Evolutionary conservation across 2,329 filamentous ascomycete genomes (phyloP).

Genomic region (Fusarium sp.): DNA sequence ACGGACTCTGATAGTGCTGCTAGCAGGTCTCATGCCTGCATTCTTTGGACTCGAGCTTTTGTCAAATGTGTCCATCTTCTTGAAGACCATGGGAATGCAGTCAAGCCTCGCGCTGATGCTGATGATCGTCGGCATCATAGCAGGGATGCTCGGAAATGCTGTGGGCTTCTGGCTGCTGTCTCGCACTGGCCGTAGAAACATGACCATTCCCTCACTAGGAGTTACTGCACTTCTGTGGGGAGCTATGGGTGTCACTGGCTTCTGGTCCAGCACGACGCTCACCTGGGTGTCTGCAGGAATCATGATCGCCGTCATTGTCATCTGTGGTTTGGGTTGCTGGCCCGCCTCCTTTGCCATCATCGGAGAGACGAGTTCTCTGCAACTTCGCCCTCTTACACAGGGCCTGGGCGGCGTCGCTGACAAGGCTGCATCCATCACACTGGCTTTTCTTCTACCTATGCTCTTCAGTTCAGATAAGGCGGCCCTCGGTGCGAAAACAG

Average conservation of each 20-base stretch:
- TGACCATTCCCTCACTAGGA: slow-evolving; percentile 50
- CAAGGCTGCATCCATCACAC: slow-evolving; percentile 48
- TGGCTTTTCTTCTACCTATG: slow-evolving; percentile 41
- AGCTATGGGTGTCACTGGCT: slow-evolving; percentile 48
- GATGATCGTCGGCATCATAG: slow-evolving; percentile 55
- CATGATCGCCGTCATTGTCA: slow-evolving; percentile 53
- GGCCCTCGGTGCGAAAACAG: slow-evolving; percentile 52
- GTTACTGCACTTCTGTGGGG: slow-evolving; percentile 52
- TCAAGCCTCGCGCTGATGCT: slow-evolving; percentile 52
- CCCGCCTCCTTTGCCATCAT: slow-evolving; percentile 53
- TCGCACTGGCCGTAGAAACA: slow-evolving; percentile 51
- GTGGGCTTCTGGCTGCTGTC: slow-evolving; percentile 56
- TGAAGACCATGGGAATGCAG: slow-evolving; percentile 46
- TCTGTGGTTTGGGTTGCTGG: slow-evolving; percentile 54
- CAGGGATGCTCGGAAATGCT: slow-evolving; percentile 56
- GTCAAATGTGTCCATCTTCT: slow-evolving; percentile 52
- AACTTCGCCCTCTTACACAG: slow-evolving; percentile 43
- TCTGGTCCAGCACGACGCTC: slow-evolving; percentile 9
- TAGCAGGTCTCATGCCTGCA: slow-evolving; percentile 52
- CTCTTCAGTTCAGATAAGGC: slow-evolving; percentile 46
- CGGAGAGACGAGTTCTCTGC: slow-evolving; percentile 43
- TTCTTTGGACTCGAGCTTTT: slow-evolving; percentile 56
- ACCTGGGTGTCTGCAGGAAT: slow-evolving; percentile 36
- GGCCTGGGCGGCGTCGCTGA: slow-evolving; percentile 53
- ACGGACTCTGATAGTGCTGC: slow-evolving; percentile 50